Evolutionary conservation across 2,329 filamentous ascomycete species (phyloP).

Genomic region (Seiridium unicorne): DNA sequence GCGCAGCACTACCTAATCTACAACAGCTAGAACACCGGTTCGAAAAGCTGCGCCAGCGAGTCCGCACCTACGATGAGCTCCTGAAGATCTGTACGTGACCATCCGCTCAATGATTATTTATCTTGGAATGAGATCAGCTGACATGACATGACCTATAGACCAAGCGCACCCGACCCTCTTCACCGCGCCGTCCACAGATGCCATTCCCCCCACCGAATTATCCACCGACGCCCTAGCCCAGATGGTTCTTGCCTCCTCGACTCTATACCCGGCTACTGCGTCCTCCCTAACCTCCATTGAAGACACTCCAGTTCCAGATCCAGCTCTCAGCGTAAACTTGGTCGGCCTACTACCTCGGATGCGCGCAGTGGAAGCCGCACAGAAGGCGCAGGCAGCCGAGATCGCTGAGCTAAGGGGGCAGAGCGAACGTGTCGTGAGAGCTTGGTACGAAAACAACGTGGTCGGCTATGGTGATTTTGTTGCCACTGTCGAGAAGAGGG

Average conservation of each 20-base stretch:
- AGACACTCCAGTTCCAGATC: conserved; percentile 56
- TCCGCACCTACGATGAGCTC: conserved; percentile 58
- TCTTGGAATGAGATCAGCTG: neutral
- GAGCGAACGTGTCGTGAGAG: conserved; percentile 61
- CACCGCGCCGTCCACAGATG: conserved; percentile 44
- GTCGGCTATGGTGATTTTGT: conserved; percentile 67
- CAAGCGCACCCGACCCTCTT: conserved; percentile 55
- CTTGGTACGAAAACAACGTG: conserved; percentile 74
- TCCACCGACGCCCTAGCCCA: conserved; percentile 49
- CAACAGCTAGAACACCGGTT: conserved; percentile 55
- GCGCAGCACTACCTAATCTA: conserved; percentile 42
- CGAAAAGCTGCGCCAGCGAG: conserved; percentile 43
- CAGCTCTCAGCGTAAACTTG: conserved; percentile 53
- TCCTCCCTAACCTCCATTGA: conserved; percentile 57
- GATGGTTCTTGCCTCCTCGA: conserved; percentile 55
- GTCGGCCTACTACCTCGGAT: conserved; percentile 61
- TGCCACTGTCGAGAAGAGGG: conserved; percentile 67
- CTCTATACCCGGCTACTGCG: conserved; percentile 53
- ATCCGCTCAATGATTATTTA: neutral
- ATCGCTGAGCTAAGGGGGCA: conserved; percentile 61
- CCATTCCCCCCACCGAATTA: conserved; percentile 51
- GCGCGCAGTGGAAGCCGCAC: conserved; percentile 57
- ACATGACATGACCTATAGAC: conserved; percentile 33
- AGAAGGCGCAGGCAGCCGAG: conserved; percentile 60
- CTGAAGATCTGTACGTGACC: conserved; percentile 55